Evolutionary conservation across 1,284 basidiomycete genomes (phyloP), one percentile per base, ranked within the genome.

Genomic region (Laetiporus sulphureus): DNA sequence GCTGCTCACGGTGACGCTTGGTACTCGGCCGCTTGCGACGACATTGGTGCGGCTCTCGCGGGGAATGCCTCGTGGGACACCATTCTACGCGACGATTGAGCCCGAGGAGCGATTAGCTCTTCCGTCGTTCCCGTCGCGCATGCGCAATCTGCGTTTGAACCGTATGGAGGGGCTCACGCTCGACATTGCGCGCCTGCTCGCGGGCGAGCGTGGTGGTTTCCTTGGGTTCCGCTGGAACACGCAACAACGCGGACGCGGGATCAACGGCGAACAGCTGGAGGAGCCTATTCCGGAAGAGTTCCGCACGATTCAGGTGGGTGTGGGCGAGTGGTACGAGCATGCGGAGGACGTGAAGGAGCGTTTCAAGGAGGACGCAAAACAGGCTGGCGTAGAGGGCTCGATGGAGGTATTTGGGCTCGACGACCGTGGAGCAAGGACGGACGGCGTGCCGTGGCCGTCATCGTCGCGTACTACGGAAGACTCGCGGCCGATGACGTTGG

Each of bases 11-110:
- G 46, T 69, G 30, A 70, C 66, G 2, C 46, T 68, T 27, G 60
- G 68, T 7, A 72, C 69, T 5, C 68, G 71, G 4, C 70, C 71
- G 0, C 56, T 73, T 23, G 69, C 66, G 2, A 36, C 57, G n/a
- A 57, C 62, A 22, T 37, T 71, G 21, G 47, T 56, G 4, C 64
- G 67, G 7, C 59, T 71, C 20, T 55, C 60, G 18, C 59, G 52
- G 29, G 53, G 54, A 1, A 51, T 57, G 12, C 32, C 54, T 4
- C 60, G 62, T 12, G 71, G 70, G 4, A 36, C 59, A 12, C 57
- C 69, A 4, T 73, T 60, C 54, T 59, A 65, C 44, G 54, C 64
- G 4, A 50, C 54, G 22, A 52, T 73, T 38, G 31, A 47, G 11
- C 16, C 47, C 13, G 59, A 61, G 5, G 67, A 69, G 38, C 57